A percentile compares a stretch with the other conserved stretches of the same genome.
Conservation (phyloP, 2,329 filamentous ascomycete species). For the Alternaria ventricosa region DNA sequence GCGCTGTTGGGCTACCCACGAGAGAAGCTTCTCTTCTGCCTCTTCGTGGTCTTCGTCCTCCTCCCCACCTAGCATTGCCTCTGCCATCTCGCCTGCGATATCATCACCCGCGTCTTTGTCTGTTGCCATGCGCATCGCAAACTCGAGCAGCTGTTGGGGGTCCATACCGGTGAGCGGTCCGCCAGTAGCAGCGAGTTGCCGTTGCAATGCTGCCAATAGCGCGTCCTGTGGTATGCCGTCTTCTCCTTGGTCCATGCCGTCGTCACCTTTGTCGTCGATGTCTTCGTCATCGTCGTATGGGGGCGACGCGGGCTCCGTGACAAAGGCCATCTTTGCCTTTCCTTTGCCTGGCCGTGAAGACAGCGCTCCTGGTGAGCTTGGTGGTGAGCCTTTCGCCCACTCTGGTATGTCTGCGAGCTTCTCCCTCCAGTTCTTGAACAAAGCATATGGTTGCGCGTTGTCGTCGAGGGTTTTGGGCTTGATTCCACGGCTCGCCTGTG, state of each 20-base stretch:
- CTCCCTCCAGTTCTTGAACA: constrained; percentile 56
- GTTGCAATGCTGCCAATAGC: constrained; percentile 46
- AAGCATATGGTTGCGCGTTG: constrained; percentile 44
- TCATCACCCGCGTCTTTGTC: constrained; percentile 52
- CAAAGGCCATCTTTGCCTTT: constrained; percentile 12
- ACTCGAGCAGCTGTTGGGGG: constrained; percentile 51
- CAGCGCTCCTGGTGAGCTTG: constrained; percentile 17
- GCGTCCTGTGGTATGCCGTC: constrained; percentile 47
- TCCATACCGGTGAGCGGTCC: constrained; percentile 50
- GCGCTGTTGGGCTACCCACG: constrained; percentile 43
- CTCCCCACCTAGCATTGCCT: constrained; percentile 48
- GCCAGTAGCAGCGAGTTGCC: constrained; percentile 42
- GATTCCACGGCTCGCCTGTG: constrained; percentile 30
- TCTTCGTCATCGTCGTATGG: constrained; percentile 23
- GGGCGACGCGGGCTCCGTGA: constrained; percentile 22
- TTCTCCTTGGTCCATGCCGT: constrained; percentile 19
- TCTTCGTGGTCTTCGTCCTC: constrained; percentile 39
- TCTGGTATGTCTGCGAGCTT: constrained; percentile 41
- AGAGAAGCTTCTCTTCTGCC: constrained; percentile 38
- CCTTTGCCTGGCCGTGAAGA: constrained; percentile 13
- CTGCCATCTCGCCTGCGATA: constrained; percentile 52
- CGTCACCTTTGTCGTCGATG: constrained; percentile 21
- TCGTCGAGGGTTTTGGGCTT: constrained; percentile 37
- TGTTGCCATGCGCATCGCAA: constrained; percentile 54
- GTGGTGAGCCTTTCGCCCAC: constrained; percentile 30